Evolutionary conservation across 306 rosid species (phyloP), one percentile per base, ranked within the genome.

Genomic region (Luffa acutangula): DNA sequence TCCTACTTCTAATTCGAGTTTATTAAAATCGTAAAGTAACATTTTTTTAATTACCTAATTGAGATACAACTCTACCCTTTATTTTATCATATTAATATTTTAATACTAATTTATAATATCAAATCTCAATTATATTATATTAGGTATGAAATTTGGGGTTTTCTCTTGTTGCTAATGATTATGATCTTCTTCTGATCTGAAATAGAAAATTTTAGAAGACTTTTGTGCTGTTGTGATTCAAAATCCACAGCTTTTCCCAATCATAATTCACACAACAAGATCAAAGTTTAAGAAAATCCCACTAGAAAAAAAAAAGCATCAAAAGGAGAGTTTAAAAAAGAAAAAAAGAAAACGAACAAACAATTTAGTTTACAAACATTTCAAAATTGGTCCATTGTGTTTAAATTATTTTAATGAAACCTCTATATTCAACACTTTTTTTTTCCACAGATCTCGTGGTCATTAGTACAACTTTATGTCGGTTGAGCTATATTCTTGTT

Each of bases 251-350:
- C 80, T 58, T 77, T 77, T 58, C 21, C 58, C 1, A 45, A 25
- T 77, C 52, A 77, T 77, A 77, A 77, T 77, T 77, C 36, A 41
- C 67, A 45, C 70, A 57, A 57, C 56, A 57, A 8, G 9, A 58
- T 56, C 56, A 58, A 20, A 77, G 51, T 21, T 56, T 39, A 20
- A 11, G 18, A 17, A 59, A 57, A 77, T 56, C 39, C 80, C 54
- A 37, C 36, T 56, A 52, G 41, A 8, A 4, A 25, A 37, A 25
- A 37, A 54, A 48, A 2, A 72, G 10, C 57, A 72, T 72, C 77
- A 46, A 42, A 45, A 72, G 77, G 10, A 48, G 58, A 20, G 37
- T 7, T 67, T 33, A 9, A 34, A 60, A 60, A 62, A 6, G 20
- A 10, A 62, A 62, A 5, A 60, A 10, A 62, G 33, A 5, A 60